Evolutionary conservation across 495 filamentous ascomycete genomes (phyloP).

Genomic region (Terfezia claveryi): DNA sequence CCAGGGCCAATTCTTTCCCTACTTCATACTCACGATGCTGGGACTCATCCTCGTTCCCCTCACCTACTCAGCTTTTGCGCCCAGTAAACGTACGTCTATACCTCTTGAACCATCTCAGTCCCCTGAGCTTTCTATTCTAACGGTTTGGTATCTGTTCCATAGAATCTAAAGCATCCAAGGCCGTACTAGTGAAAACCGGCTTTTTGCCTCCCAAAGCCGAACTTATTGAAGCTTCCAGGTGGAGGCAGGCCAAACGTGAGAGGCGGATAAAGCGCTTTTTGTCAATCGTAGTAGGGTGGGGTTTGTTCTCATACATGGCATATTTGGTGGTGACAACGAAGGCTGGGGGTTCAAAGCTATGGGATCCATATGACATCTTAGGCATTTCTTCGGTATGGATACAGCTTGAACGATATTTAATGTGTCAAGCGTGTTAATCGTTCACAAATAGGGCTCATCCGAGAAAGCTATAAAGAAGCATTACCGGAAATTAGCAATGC

Average conservation of each 20-base stretch:
- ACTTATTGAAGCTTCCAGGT: constrained; percentile 62
- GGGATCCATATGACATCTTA: constrained; percentile 90
- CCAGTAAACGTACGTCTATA: constrained; percentile 8
- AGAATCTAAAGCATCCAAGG: constrained; percentile 24
- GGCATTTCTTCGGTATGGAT: constrained; percentile 53
- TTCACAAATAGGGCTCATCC: constrained; percentile 4
- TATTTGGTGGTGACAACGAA: constrained; percentile 58
- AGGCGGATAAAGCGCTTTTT: constrained; percentile 69
- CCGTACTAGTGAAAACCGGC: constrained; percentile 28
- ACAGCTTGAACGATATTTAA: not conserved
- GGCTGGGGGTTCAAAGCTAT: constrained; percentile 36
- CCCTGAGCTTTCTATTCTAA: no score
- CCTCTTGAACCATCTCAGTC: constrained; percentile 26
- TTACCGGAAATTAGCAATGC: constrained; percentile 66
- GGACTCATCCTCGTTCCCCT: constrained; percentile 74
- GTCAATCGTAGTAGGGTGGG: constrained; percentile 53
- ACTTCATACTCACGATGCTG: constrained; percentile 82
- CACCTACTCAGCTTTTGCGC: constrained; percentile 41
- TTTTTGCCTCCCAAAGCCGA: constrained; percentile 67
- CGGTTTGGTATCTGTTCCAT: constrained; percentile 42
- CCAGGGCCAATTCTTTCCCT: constrained; percentile 94
- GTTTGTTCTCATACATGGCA: constrained; percentile 72
- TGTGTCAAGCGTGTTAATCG: not conserved
- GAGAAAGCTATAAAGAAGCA: constrained; percentile 80
- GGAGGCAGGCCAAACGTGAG: constrained; percentile 76